Conservation (phyloP, 2,329 filamentous ascomycete genomes). For the Pleoardoris graminearum region DNA sequence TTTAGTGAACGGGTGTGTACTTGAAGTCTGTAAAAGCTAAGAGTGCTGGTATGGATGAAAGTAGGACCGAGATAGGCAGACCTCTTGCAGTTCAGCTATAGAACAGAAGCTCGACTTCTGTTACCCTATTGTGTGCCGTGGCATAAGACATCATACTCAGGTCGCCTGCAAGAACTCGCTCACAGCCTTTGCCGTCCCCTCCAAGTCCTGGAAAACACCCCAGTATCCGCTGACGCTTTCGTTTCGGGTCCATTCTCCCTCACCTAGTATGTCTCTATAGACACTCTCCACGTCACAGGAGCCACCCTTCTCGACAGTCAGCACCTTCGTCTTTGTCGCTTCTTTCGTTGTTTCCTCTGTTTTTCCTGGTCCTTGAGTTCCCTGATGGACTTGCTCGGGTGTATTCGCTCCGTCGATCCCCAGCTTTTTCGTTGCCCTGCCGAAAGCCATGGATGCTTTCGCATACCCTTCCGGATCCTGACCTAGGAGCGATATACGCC, state of each 20-base stretch:
- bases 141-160: too few species aligned
- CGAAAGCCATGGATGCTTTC: constrained; percentile 57
- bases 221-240: constrained; percentile 55
- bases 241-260: constrained; percentile 22
- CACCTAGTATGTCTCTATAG: constrained; percentile 40
- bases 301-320: constrained; percentile 49
- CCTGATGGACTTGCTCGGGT: too few species aligned
- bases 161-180: constrained; percentile 17
- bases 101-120: too few species aligned
- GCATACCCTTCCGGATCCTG: constrained; percentile 60
- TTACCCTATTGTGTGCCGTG: too few species aligned
- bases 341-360: background rate
- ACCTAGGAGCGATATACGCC: constrained; percentile 50
- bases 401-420: background rate
- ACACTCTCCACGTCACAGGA: constrained; percentile 13
- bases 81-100: too few species aligned
- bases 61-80: too few species aligned
- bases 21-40: too few species aligned
- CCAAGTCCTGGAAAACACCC: constrained; percentile 55
- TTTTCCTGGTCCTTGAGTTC: too few species aligned
- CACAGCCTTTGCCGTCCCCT: constrained; percentile 40
- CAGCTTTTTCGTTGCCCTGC: constrained; percentile 43
- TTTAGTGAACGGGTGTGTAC: too few species aligned
- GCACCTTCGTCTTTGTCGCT: constrained; percentile 15
- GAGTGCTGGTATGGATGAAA: too few species aligned